Percentiles rank a stretch among this genome's conserved stretches.
phyloP scores from a whole-genome alignment of 2,329 filamentous ascomycete species.

The Paraphoma chrysanthemicola region DNA sequence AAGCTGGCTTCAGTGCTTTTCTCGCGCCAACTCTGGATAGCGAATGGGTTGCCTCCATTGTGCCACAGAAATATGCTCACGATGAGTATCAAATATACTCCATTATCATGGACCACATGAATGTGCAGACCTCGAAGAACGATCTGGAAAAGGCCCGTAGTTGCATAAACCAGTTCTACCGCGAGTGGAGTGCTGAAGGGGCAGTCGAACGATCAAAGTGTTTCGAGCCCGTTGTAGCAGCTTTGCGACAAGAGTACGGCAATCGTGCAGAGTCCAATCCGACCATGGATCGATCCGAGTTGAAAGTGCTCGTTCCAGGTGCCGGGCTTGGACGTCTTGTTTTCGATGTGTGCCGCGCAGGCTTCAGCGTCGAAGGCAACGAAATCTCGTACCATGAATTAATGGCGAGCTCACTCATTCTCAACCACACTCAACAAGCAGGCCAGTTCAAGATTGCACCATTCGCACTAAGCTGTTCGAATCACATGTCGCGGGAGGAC shows the following conservation, averaged over 20 bases:
- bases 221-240: constrained; percentile 75
- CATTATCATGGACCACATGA: constrained; percentile 68
- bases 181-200: constrained; percentile 90
- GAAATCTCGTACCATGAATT: constrained; percentile 96
- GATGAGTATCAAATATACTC: constrained; percentile 44
- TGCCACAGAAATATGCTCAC: constrained; percentile 35
- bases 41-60: constrained; percentile 41
- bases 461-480: constrained; percentile 88
- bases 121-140: constrained; percentile 70
- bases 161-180: constrained; percentile 90
- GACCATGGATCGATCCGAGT: constrained; percentile 42
- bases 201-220: constrained; percentile 75
- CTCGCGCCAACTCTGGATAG: constrained; percentile 39
- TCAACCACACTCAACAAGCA: constrained; percentile 69
- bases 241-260: constrained; percentile 62
- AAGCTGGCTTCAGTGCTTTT: constrained; percentile 47
- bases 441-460: constrained; percentile 78
- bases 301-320: constrained; percentile 83
- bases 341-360: constrained; percentile 79
- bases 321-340: constrained; percentile 88
- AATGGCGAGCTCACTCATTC: constrained; percentile 79
- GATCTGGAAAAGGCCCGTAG: constrained; percentile 93
- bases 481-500: constrained; percentile 74
- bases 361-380: constrained; percentile 84
- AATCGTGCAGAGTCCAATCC: constrained; percentile 11